phyloP scores from a whole-genome alignment of 352 stramenopile species.

The Blastocystis sp. region DNA sequence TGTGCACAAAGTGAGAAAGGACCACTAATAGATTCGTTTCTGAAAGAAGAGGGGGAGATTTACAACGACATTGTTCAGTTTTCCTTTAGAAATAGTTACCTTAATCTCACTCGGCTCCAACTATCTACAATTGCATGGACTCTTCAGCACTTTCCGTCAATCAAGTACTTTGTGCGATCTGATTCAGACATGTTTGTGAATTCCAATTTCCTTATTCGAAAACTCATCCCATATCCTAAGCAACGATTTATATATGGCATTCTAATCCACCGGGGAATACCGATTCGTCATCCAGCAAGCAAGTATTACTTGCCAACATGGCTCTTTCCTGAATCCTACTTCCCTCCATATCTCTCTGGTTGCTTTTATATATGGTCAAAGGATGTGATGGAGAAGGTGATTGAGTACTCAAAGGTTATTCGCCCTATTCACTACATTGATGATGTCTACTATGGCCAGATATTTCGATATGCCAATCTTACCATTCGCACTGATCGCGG shows the following conservation, averaged over 20 bases:
- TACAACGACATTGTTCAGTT: conserved; percentile 42
- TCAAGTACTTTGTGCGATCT: background rate
- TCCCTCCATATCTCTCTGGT: background rate
- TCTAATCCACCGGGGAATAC: background rate
- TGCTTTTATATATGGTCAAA: background rate
- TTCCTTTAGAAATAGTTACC: background rate
- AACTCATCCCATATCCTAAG: background rate
- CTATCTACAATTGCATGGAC: background rate
- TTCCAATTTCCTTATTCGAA: background rate
- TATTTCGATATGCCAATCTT: background rate
- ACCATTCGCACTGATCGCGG: background rate
- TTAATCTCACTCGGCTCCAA: background rate
- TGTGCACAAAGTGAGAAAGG: background rate
- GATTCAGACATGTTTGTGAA: background rate
- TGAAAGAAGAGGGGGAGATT: background rate
- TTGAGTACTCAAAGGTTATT: background rate
- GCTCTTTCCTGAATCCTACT: background rate
- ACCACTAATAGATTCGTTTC: background rate
- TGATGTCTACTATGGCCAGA: conserved; percentile 38
- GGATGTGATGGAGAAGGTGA: background rate
- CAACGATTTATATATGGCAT: background rate
- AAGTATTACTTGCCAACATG: background rate
- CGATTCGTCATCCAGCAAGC: background rate
- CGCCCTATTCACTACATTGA: conserved; percentile 35
- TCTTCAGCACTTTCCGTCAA: background rate